Evolutionary conservation across 129 eudicot species (phyloP).

Genomic region (Oenanthe sinensis): DNA sequence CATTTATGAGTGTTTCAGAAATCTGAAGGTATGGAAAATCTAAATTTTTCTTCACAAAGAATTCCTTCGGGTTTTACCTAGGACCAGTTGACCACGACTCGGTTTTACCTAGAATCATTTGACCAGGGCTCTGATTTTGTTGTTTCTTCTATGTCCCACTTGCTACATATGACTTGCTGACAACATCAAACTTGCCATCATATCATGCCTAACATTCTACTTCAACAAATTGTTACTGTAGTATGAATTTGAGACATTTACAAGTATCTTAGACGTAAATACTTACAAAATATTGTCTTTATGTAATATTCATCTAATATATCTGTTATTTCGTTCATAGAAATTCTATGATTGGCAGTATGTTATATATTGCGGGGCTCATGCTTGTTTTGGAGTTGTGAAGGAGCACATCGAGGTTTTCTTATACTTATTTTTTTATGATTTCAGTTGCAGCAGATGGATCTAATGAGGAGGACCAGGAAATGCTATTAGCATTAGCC

Average conservation of each 20-base stretch:
- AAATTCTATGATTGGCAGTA: not conserved
- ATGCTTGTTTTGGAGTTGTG: not conserved
- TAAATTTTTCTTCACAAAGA: not conserved
- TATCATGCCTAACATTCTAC: not conserved
- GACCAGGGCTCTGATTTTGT: not conserved
- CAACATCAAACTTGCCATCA: not conserved
- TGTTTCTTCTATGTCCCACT: not conserved
- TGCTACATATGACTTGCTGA: not conserved
- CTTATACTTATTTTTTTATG: not conserved
- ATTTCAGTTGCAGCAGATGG: slow-evolving; percentile 35
- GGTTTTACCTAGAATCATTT: not conserved
- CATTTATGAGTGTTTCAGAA: too few species aligned
- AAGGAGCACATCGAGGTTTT: not conserved
- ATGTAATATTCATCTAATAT: not conserved
- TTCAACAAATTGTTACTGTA: not conserved
- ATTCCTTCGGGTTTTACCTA: not conserved
- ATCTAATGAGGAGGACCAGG: slow-evolving; percentile 50
- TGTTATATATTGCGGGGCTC: not conserved
- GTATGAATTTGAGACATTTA: not conserved
- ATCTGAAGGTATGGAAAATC: not conserved
- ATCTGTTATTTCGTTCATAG: not conserved
- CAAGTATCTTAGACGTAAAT: not conserved
- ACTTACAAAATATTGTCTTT: not conserved
- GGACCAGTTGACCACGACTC: not conserved
- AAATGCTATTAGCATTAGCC: slow-evolving; percentile 50